A percentile compares a stretch with the other conserved stretches of the same genome.
These are phyloP conservation scores for Yamadazyma siamensis DNA, from an alignment of 1,139 yeast species.

Conservation along the genomic window DNA sequence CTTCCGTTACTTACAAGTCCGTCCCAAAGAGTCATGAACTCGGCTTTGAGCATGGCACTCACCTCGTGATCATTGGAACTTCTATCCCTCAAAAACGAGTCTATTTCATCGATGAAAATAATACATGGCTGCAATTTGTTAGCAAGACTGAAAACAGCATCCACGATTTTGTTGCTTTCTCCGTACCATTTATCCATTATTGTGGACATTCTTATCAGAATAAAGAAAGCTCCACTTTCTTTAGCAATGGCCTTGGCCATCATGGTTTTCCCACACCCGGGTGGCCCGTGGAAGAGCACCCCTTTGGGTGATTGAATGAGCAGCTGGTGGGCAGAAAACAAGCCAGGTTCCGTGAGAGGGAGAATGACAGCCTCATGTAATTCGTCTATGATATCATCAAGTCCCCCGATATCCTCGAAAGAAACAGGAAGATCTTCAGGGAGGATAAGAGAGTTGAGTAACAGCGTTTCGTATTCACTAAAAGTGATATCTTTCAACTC, in stretches of 20 bases:
- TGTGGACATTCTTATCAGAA: constrained; percentile 89
- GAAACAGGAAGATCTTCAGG: constrained; percentile 78
- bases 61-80: constrained; percentile 88
- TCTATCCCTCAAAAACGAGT: constrained; percentile 87
- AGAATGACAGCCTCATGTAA: constrained; percentile 82
- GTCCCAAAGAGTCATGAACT: constrained; percentile 98
- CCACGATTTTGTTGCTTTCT: constrained; percentile 90
- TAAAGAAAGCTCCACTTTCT: constrained; percentile 89
- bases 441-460: constrained; percentile 74
- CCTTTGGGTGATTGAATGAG: constrained; percentile 91
- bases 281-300: constrained; percentile 90
- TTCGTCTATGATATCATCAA: constrained; percentile 78
- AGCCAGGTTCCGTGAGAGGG: constrained; percentile 75
- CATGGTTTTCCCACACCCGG: constrained; percentile 98
- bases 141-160: constrained; percentile 90
- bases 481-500: constrained; percentile 51
- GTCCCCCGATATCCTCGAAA: constrained; percentile 85
- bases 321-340: constrained; percentile 59
- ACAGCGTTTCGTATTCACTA: constrained; percentile 73
- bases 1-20: constrained; percentile 79
- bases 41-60: constrained; percentile 93
- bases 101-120: constrained; percentile 93
- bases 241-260: constrained; percentile 92
- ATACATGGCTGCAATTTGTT: constrained; percentile 91
- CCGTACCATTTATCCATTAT: constrained; percentile 99